Conservation (phyloP, 139 green algal genomes). For the Desmodesmus armatus region DNA sequence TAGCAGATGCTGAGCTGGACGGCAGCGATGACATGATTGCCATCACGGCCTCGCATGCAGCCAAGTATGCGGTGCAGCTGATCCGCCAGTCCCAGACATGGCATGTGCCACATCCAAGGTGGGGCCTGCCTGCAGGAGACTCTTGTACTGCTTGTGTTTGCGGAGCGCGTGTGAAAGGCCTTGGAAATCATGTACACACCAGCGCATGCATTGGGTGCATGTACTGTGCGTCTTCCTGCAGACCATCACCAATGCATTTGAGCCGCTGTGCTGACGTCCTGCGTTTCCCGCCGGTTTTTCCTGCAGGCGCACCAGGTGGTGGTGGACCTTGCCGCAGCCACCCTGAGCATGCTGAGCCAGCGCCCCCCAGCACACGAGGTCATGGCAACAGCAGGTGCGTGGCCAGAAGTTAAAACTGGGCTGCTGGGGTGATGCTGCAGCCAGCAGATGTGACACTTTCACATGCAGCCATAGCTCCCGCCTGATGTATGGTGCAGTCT, state of each 20-base stretch:
- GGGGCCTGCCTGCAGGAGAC: too few species aligned
- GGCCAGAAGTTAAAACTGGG: too few species aligned
- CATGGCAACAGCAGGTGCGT: slow-evolving; percentile 1
- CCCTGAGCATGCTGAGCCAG: slow-evolving; percentile 45
- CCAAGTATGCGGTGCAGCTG: slow-evolving; percentile 21
- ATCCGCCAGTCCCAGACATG: background rate
- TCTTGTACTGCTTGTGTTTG: too few species aligned
- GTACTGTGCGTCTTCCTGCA: background rate
- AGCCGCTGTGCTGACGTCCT: background rate
- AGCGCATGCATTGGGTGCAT: background rate
- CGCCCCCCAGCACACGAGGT: slow-evolving; percentile 24
- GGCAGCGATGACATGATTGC: slow-evolving; percentile 9
- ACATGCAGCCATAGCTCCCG: too few species aligned
- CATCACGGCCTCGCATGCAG: slow-evolving; percentile 13
- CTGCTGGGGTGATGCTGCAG: too few species aligned
- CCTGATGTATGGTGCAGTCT: too few species aligned
- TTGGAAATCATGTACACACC: too few species aligned
- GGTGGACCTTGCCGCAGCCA: slow-evolving; percentile 32
- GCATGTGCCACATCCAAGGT: slow-evolving; percentile 7
- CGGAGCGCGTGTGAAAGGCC: too few species aligned
- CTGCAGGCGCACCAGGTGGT: slow-evolving; percentile 16
- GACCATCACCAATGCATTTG: background rate
- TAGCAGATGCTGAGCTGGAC: slow-evolving; percentile 38
- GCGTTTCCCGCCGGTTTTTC: background rate
- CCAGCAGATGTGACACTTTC: too few species aligned